Conservation (phyloP, 805 yeast species). For the Brettanomyces sp. region DNA sequence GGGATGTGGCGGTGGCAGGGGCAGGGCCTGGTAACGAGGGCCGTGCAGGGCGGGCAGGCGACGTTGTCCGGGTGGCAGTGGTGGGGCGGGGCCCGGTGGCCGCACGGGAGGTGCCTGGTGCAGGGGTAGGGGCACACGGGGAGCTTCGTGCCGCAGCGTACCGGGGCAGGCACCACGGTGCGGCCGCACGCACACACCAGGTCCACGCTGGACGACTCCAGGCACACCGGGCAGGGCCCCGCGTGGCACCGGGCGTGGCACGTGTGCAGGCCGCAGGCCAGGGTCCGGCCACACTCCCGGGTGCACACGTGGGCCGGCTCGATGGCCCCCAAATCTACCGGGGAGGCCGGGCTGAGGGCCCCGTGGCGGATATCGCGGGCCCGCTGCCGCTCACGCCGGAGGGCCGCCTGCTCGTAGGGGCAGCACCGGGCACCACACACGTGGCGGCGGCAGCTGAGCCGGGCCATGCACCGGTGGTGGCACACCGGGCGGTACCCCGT, state of each 20-base stretch:
- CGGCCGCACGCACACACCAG: slow-evolving; percentile 73
- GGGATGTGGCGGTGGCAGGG: slow-evolving; percentile 22
- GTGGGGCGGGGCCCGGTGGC: slow-evolving; percentile 61
- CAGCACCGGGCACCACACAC: slow-evolving; percentile 67
- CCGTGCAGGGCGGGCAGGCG: slow-evolving; percentile 72
- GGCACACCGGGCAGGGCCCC: slow-evolving; percentile 74
- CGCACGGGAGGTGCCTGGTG: slow-evolving; percentile 48
- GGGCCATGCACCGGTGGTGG: slow-evolving; percentile 59
- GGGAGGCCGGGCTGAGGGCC: slow-evolving; percentile 21
- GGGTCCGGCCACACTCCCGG: slow-evolving; percentile 48
- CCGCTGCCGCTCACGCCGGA: slow-evolving; percentile 41
- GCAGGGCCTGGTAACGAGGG: slow-evolving; percentile 19
- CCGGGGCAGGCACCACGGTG: slow-evolving; percentile 73
- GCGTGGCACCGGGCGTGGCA: slow-evolving; percentile 68
- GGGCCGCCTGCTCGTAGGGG: slow-evolving; percentile 52
- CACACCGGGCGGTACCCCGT: slow-evolving; percentile 49
- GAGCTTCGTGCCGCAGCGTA: slow-evolving; percentile 67
- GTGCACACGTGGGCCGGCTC: slow-evolving; percentile 74
- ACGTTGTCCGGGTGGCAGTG: slow-evolving; percentile 61
- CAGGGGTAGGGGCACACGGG: slow-evolving; percentile 64
- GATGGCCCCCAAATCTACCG: slow-evolving; percentile 45
- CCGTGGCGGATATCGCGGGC: slow-evolving; percentile 41
- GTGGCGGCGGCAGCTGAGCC: slow-evolving; percentile 75
- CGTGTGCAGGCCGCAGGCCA: slow-evolving; percentile 56
- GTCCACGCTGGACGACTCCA: slow-evolving; percentile 75